These are phyloP conservation scores for Dendrobium officinale DNA, from an alignment of 106 monocot genomes.

Conservation along the genomic window DNA sequence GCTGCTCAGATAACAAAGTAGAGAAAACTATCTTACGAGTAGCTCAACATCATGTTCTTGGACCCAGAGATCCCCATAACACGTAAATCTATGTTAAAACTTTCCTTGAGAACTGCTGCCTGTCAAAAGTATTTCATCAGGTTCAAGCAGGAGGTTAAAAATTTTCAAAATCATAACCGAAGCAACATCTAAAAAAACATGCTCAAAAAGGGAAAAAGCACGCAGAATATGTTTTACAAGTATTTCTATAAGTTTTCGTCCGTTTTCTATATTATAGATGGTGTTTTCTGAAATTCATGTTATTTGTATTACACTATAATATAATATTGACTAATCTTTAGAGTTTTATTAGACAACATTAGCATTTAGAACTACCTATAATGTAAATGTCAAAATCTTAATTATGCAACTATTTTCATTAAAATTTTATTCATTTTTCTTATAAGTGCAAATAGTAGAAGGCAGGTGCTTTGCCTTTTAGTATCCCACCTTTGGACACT, in stretches of 20 bases:
- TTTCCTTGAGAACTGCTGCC: constrained; percentile 84
- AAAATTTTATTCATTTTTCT: background rate
- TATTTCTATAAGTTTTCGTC: background rate
- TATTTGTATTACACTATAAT: too few species aligned
- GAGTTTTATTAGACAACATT: too few species aligned
- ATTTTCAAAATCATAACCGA: background rate
- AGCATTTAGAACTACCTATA: too few species aligned
- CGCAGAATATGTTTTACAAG: background rate
- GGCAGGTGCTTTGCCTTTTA: background rate
- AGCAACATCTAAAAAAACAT: background rate
- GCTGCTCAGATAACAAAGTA: background rate
- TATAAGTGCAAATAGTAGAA: background rate
- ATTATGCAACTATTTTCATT: background rate
- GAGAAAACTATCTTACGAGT: constrained; percentile 54
- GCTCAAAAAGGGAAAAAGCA: background rate
- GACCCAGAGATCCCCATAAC: constrained; percentile 95
- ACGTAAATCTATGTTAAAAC: constrained; percentile 92
- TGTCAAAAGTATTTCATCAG: constrained; percentile 25
- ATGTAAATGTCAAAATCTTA: background rate
- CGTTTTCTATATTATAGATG: too few species aligned
- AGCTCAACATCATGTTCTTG: constrained; percentile 72
- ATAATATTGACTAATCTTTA: too few species aligned
- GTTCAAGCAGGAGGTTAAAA: background rate
- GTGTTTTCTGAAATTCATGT: too few species aligned
- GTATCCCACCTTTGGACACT: background rate